Base-by-base conservation (phyloP, 768 basidiomycete species). In the Boletus huronensis region DNA sequence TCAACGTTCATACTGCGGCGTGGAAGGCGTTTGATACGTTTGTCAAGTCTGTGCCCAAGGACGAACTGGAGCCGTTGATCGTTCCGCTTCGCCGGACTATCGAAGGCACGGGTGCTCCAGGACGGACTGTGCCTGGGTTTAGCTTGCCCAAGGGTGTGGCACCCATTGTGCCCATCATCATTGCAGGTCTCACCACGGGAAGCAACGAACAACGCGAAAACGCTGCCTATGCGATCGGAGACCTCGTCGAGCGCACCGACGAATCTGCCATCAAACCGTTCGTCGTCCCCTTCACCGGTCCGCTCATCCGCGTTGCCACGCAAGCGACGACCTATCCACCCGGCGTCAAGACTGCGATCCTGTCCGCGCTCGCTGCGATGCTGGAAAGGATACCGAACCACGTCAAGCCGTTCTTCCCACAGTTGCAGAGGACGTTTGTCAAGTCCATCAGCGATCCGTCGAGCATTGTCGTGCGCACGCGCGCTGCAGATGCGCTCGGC, bases 331-430 rank as follows among this genome's bases (percentile, higher is more conserved):
- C 89, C 0, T 90, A 93, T 69, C 93, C 97, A 7, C 90, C 95
- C 0, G 90, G 86, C 21, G 93, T 98, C 71, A 98, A 98, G 74
- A 84, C 83, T 5, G 94, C 88, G 13, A 95, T 99, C 60, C 79
- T 99, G 29, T 82, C 81, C 32, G 91, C 95, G 6, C 80, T 99
- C 47, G 82, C 85, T 0, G 82, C 85, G 21, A 91, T 98, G 83
- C 77, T 98, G 40, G 84, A 85, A 58, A 80, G 82, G 42, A 94
- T 97, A 23, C 94, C 95, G 0, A 75, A 79, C 4, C 90, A 96
- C 61, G 93, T 98, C 62, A 92, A 90, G 70, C 96, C 96, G 3
- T 98, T 98, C 85, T 98, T 98, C 81, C 97, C 96, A 2, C 97
- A 98, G 64, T 74, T 98, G 32, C 96, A 98, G 64, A 83, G 95